Evolutionary conservation across 2,329 filamentous ascomycete genomes (phyloP), one percentile per base, ranked within the genome.

Genomic region (Aspergillus transmontanensis): DNA sequence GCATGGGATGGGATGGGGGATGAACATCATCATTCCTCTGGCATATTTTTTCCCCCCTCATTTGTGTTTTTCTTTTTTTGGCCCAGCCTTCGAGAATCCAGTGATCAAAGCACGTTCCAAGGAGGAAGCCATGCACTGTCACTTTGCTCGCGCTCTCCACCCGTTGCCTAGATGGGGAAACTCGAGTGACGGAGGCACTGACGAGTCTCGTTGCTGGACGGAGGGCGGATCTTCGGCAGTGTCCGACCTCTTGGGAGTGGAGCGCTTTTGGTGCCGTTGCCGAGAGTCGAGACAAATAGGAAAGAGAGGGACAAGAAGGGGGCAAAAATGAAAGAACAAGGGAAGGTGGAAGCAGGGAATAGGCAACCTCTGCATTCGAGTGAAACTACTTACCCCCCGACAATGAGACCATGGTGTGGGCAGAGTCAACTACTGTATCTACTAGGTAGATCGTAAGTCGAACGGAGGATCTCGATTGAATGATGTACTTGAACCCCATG

Each of bases 121-220:
- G 51, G 48, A 48, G 51, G 50, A 54, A 10, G 28, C 23, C 39
- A 58, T 34, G 26, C 19, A 39, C 12, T 54, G 41, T 51, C 46
- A 36, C 36, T 46, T 26, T 34, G 32, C n/a, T 7, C n/a, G 19
- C 16, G 19, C 59, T 64, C 64, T 65, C 66, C 66, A 64, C 66
- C 26, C 54, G 50, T 65, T 68, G 65, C 61, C 66, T 65, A 53
- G 51, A 66, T 68, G 61, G 63, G 65, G 66, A 65, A 64, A 66
- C 63, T 58, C 45, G 58, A 55, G 61, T 58, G 59, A 63, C 56
- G 58, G 55, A 61, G 59, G 62, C 57, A 60, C 56, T 62, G 58
- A 67, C 56, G 60, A 66, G 61, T 57, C 51, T 36, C n/a, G 51
- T 63, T 55, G 50, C 53, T 50, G 26, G 45, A 59, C 62, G 23